Conservation (phyloP, 148 eudicot species). For the Fagopyrum esculentum region DNA sequence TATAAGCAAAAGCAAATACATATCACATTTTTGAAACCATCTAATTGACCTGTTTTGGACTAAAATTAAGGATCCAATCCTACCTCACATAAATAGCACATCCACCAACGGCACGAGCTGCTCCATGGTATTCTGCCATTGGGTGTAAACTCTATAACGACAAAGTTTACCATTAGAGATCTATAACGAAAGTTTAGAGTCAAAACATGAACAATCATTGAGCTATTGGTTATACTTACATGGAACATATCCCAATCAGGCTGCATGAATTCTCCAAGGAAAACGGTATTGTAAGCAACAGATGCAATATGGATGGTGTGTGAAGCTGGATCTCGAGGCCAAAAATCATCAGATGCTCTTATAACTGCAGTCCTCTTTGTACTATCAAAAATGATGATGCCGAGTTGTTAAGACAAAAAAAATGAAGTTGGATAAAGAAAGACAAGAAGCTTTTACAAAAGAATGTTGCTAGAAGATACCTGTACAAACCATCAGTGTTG, state of each 20-base stretch:
- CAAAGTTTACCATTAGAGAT: conserved; percentile 2
- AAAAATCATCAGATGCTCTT: conserved; percentile 89
- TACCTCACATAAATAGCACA: conserved; percentile 91
- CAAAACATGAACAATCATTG: not conserved
- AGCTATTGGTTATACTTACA: conserved; percentile 31
- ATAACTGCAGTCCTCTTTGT: conserved; percentile 62
- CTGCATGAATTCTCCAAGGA: conserved; percentile 90
- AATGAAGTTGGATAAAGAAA: not conserved
- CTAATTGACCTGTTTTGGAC: not conserved
- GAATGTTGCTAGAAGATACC: conserved; percentile 27
- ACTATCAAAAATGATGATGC: conserved; percentile 20
- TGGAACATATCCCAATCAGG: conserved; percentile 99
- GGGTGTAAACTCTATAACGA: conserved; percentile 68
- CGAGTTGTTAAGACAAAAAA: not conserved
- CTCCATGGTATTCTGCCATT: conserved; percentile 94
- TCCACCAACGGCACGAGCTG: conserved; percentile 90
- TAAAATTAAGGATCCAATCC: not conserved
- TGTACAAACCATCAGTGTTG: conserved; percentile 80
- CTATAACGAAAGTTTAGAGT: not conserved
- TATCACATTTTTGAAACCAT: not conserved
- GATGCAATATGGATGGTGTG: conserved; percentile 94
- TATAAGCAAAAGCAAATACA: conserved; percentile 13
- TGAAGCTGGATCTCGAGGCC: conserved; percentile 87
- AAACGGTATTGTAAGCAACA: conserved; percentile 76
- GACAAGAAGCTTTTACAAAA: not conserved